These are phyloP conservation scores for Aspergillus mulundensis DNA, from an alignment of 495 filamentous ascomycete species.

Conservation along the genomic window DNA sequence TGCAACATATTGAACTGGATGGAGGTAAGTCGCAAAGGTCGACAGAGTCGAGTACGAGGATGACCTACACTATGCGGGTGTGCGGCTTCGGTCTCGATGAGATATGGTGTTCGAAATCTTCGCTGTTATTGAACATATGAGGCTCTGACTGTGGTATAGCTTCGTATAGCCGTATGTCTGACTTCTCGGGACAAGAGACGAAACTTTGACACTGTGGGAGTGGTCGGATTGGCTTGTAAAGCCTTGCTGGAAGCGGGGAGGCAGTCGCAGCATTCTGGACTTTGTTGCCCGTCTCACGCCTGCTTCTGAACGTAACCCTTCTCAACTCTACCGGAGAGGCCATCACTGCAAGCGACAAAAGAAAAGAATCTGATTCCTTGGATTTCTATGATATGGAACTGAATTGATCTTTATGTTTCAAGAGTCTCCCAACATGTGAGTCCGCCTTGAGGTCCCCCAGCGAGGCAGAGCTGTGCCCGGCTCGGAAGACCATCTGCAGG, in stretches of 20 bases:
- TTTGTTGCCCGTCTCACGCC: not conserved
- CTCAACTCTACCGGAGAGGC: too few relatives aligned
- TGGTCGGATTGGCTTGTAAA: not conserved
- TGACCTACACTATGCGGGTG: conserved; percentile 10
- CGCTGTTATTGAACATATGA: conserved; percentile 12
- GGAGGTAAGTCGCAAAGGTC: not conserved
- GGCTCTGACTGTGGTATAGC: not conserved
- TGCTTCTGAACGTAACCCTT: not conserved
- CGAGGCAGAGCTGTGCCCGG: too few relatives aligned
- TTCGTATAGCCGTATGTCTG: conserved; percentile 11
- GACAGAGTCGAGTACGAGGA: not conserved
- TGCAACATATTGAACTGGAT: not conserved
- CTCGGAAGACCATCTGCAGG: too few relatives aligned
- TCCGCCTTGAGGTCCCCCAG: too few relatives aligned
- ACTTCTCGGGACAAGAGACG: not conserved
- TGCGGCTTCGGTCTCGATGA: conserved; percentile 3
- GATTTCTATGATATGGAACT: too few relatives aligned
- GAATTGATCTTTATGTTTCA: too few relatives aligned
- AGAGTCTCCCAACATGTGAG: too few relatives aligned
- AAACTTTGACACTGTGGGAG: not conserved
- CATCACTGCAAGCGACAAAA: not conserved
- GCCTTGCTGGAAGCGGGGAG: not conserved
- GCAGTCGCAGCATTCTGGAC: not conserved
- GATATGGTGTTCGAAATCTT: conserved; percentile 10
- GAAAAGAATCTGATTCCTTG: not conserved